A percentile compares a stretch with the other conserved stretches of the same genome.
phyloP scores from a whole-genome alignment of 148 eudicot genomes.

The Rhododendron griersonianum region DNA sequence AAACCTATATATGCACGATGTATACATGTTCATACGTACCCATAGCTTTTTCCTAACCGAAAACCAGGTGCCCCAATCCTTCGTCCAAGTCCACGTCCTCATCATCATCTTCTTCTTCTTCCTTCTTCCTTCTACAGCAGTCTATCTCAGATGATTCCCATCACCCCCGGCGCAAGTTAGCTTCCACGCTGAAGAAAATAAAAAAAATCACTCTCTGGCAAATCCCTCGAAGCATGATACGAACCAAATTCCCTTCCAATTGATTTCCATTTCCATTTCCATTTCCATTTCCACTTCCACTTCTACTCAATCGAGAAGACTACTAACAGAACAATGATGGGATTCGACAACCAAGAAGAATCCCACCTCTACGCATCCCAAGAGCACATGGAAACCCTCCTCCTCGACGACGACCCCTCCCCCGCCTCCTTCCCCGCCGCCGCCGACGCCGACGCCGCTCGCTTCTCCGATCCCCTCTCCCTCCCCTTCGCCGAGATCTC shows the following conservation, averaged over 20 bases:
- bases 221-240: not conserved
- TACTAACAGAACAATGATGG: slow-evolving; percentile 28
- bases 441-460: not conserved
- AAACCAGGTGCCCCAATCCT: not conserved
- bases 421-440: not conserved
- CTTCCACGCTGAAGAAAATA: not conserved
- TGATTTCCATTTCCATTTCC: not conserved
- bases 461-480: slow-evolving; percentile 12
- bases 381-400: slow-evolving; percentile 42
- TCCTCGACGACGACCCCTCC: slow-evolving; percentile 31
- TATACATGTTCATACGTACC: too few relatives aligned
- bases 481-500: slow-evolving; percentile 55
- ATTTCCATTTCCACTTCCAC: too few relatives aligned
- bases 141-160: not conserved
- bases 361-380: slow-evolving; percentile 30
- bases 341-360: slow-evolving; percentile 37
- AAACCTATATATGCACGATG: too few relatives aligned
- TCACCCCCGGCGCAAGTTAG: not conserved
- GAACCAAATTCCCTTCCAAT: not conserved
- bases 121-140: not conserved
- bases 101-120: not conserved
- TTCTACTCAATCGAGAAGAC: not conserved
- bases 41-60: too few relatives aligned
- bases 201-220: not conserved
- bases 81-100: not conserved